Base-by-base conservation (phyloP, 2,329 filamentous ascomycete species). In the Claviceps sp. region DNA sequence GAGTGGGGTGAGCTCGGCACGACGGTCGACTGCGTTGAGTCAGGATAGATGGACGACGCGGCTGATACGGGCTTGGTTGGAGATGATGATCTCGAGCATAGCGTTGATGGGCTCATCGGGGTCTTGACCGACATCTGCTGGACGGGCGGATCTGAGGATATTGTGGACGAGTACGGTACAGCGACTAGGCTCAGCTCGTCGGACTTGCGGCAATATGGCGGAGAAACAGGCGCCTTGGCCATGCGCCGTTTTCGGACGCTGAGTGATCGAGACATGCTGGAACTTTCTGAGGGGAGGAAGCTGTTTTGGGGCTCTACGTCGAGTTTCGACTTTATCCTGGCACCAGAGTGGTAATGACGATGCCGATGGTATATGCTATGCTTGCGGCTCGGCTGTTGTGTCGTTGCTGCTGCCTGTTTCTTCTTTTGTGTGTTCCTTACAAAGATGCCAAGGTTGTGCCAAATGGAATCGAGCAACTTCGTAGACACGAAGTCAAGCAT, bases 11-110 rank as follows among this genome's bases (percentile, higher is more conserved):
- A 47, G 11, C n/a, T 20, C 1, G 50, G 43, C 22, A 34, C 20
- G 13, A 51, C 13, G 4, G 50, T 51, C 37, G 43, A 47, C 43
- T 47, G 37, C 24, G 50, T n/a, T 37, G 50, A 51, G 9, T 26
- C 45, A n/a, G 50, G 50, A 26, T 51, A 51, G 24, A 51, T 42
- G 37, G 50, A 47, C 8, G 50, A 51, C 4, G 50, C 16, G n/a
- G 37, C 11, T 40, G 50, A 47, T n/a, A 42, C 22, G 7, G 44
- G 22, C 26, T 42, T 42, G 50, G 11, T 26, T 4, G 43, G 37
- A 16, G 13, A 47, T 18, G 44, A 44, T 4, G 50, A 44, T 5
- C n/a, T 44, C 24, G 37, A 20, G 26, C 22, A 47, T 16, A 16
- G 2, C 14, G 37, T 47, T 26, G 50, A 47, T 18, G 50, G 43